A percentile compares a stretch with the other conserved stretches of the same genome.
These are phyloP conservation scores for Xylaria sp. DNA, from an alignment of 2,329 filamentous ascomycete genomes.

Conservation along the genomic window DNA sequence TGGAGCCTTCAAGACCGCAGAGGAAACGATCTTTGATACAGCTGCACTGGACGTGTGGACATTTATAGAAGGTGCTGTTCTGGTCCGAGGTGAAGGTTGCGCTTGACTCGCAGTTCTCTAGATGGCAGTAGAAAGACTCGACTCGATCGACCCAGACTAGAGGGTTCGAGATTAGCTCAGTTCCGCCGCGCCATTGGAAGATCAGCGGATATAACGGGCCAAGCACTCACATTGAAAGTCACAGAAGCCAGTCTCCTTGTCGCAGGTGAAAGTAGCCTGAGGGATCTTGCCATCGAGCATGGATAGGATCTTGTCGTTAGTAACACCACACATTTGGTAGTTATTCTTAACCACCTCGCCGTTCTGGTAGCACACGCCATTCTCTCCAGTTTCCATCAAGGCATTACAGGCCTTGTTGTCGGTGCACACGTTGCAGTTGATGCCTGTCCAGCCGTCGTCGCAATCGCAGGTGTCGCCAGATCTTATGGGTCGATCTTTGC, in stretches of 20 bases:
- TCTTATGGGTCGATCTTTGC: conserved; percentile 80
- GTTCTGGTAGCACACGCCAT: conserved; percentile 90
- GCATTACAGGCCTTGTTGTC: conserved; percentile 85
- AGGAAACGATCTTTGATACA: conserved; percentile 94
- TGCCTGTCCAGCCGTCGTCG: conserved; percentile 92
- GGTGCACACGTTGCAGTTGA: conserved; percentile 98
- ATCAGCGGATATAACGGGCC: neutral
- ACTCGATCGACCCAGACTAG: conserved; percentile 94
- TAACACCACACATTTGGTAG: conserved; percentile 97
- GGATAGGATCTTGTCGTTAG: conserved; percentile 91
- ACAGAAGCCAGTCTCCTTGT: conserved; percentile 77
- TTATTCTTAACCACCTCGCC: conserved; percentile 93
- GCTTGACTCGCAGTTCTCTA: conserved; percentile 81
- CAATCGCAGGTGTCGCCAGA: conserved; percentile 80
- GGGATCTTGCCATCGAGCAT: conserved; percentile 86
- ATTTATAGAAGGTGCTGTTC: conserved; percentile 88
- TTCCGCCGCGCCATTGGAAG: neutral
- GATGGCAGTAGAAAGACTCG: conserved; percentile 95
- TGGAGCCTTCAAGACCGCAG: conserved; percentile 88
- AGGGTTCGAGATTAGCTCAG: conserved; percentile 25
- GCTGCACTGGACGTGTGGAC: conserved; percentile 84
- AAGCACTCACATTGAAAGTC: conserved; percentile 87
- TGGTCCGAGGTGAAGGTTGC: conserved; percentile 74
- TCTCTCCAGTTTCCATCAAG: conserved; percentile 83
- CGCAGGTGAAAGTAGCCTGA: conserved; percentile 94